Conservation (phyloP, 306 rosid species). For the Begonia masoniana region DNA sequence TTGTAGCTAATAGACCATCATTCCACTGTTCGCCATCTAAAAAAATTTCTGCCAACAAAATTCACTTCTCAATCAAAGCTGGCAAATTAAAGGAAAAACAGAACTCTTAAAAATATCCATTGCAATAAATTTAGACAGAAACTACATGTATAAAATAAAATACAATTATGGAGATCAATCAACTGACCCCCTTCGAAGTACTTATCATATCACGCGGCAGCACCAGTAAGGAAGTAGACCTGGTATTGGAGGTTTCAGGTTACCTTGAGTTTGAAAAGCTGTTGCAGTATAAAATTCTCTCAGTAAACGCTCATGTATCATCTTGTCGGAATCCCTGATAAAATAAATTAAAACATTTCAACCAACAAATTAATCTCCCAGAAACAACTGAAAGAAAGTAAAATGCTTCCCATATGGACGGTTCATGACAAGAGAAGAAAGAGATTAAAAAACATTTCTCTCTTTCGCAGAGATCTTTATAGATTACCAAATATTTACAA, state of each 20-base stretch:
- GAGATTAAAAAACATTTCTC: no score
- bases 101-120: no score
- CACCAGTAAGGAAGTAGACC: neutral
- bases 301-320: constrained; percentile 56
- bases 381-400: neutral
- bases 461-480: no score
- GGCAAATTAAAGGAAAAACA: neutral
- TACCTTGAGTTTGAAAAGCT: constrained; percentile 82
- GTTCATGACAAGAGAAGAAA: no score
- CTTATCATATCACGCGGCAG: no score
- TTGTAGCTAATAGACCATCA: constrained; percentile 85
- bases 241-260: constrained; percentile 6
- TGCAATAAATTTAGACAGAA: no score
- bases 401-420: neutral
- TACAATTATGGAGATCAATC: no score
- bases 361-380: neutral
- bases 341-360: neutral
- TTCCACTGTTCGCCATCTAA: constrained; percentile 83
- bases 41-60: constrained; percentile 31
- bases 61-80: neutral
- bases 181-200: no score
- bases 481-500: no score
- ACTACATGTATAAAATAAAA: no score
- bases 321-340: constrained; percentile 84
- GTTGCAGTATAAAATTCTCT: constrained; percentile 81